phyloP scores from a whole-genome alignment of 345 rosid genomes.

The Citrus australasica region DNA sequence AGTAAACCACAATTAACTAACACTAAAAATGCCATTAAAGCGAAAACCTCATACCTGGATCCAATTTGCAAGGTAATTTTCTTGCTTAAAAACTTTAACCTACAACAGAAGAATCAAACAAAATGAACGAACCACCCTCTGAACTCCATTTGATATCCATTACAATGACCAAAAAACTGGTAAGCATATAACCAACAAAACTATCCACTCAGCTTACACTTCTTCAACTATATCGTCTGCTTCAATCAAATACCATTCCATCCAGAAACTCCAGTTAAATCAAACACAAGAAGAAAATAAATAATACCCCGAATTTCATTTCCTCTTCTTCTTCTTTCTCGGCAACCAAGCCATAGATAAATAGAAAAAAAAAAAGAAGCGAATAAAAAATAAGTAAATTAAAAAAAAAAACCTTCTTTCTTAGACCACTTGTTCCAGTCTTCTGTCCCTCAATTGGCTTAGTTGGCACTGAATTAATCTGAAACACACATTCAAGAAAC shows the following conservation, averaged over 20 bases:
- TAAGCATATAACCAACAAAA: not conserved
- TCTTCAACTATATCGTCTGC: not conserved
- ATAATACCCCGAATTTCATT: not conserved
- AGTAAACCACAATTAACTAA: not conserved
- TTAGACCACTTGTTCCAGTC: conserved; percentile 82
- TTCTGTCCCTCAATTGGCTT: conserved; percentile 81
- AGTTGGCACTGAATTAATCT: conserved; percentile 67
- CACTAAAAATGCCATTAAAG: not conserved
- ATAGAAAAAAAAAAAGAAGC: not conserved
- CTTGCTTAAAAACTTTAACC: conserved; percentile 89
- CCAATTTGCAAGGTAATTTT: conserved; percentile 92
- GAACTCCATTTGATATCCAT: not conserved
- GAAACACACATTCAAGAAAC: not conserved
- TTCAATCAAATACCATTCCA: not conserved
- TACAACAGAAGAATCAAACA: conserved; percentile 12
- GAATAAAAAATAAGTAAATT: not conserved
- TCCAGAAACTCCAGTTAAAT: not conserved
- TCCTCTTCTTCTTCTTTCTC: not conserved
- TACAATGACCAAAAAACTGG: not conserved
- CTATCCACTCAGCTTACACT: not conserved
- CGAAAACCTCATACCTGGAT: conserved; percentile 60
- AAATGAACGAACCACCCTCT: not conserved
- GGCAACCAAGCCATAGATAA: not conserved
- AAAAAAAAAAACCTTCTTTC: conserved; percentile 52
- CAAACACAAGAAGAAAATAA: not conserved